Conservation (phyloP, 2,329 filamentous ascomycete genomes). For the Cladosporium cucumerinum region DNA sequence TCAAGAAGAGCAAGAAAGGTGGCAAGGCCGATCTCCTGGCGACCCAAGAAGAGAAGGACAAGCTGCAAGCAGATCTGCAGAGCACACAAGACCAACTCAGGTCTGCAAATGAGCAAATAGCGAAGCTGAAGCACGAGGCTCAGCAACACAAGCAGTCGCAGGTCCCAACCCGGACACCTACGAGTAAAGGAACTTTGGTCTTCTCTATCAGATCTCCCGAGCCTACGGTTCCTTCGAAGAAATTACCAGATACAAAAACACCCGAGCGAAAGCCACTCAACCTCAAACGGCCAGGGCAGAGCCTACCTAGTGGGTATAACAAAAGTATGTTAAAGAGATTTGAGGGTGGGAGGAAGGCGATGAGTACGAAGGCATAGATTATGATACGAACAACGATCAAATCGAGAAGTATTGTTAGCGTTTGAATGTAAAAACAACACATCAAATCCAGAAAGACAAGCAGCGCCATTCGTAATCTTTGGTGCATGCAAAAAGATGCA, state of each 20-base stretch:
- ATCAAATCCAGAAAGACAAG: neutral
- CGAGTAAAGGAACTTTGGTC: neutral
- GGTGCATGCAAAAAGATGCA: conserved; percentile 4
- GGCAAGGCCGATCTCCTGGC: conserved; percentile 9
- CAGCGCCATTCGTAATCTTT: neutral
- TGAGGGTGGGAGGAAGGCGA: conserved; percentile 7
- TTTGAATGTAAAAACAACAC: neutral
- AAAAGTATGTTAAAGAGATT: conserved; percentile 4
- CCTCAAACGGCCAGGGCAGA: neutral
- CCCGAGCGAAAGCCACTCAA: neutral
- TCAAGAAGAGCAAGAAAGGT: conserved; percentile 18
- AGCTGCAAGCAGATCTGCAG: neutral
- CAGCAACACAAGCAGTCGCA: neutral
- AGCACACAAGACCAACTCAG: neutral
- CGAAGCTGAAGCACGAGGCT: neutral
- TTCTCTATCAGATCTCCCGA: conserved; percentile 3
- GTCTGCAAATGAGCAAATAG: neutral
- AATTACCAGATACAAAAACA: neutral
- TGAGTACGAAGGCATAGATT: neutral
- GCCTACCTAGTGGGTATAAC: neutral
- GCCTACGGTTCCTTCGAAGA: neutral
- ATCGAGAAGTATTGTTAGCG: too few relatives aligned
- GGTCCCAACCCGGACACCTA: neutral
- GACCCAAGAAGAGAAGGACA: conserved; percentile 5
- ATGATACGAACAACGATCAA: neutral